These are phyloP conservation scores for Penicillium cinerascens DNA, from an alignment of 495 filamentous ascomycete species.

Conservation along the genomic window DNA sequence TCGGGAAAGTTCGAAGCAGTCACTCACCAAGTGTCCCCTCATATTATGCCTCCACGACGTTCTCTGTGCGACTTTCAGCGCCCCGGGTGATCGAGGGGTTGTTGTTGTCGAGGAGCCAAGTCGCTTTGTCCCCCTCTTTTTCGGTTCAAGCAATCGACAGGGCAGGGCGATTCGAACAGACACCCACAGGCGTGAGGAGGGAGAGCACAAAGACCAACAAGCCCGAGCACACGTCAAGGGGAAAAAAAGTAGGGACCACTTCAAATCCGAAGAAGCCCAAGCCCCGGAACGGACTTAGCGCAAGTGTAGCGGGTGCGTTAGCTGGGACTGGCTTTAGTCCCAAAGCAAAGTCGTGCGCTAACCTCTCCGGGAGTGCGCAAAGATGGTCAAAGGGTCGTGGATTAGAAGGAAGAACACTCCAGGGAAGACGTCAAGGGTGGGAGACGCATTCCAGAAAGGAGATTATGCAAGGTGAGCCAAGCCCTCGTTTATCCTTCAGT, in stretches of 20 bases:
- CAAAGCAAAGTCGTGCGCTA: slow-evolving; percentile 3
- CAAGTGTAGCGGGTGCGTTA: slow-evolving; percentile 13
- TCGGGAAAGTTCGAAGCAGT: background rate
- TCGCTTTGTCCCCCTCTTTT: slow-evolving; percentile 19
- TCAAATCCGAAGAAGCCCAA: background rate
- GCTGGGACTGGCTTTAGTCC: slow-evolving; percentile 7
- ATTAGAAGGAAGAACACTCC: background rate
- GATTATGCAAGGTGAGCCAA: slow-evolving; percentile 7
- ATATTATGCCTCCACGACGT: slow-evolving; percentile 12
- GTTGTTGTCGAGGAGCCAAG: slow-evolving; percentile 1
- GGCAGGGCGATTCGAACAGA: slow-evolving; percentile 9
- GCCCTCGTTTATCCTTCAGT: background rate
- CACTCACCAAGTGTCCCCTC: slow-evolving; percentile 16
- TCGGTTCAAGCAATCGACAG: slow-evolving; percentile 18
- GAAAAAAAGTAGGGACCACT: slow-evolving; percentile 2
- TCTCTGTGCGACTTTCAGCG: background rate
- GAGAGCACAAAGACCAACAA: background rate
- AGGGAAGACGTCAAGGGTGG: background rate
- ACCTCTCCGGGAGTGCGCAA: slow-evolving; percentile 2
- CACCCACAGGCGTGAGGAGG: background rate
- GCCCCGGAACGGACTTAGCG: slow-evolving; percentile 13
- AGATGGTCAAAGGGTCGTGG: background rate
- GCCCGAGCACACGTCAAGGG: background rate
- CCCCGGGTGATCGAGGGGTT: background rate
- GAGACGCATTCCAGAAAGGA: slow-evolving; percentile 7